Conservation (phyloP, 2,329 filamentous ascomycete genomes). For the Colletotrichum abscissum region DNA sequence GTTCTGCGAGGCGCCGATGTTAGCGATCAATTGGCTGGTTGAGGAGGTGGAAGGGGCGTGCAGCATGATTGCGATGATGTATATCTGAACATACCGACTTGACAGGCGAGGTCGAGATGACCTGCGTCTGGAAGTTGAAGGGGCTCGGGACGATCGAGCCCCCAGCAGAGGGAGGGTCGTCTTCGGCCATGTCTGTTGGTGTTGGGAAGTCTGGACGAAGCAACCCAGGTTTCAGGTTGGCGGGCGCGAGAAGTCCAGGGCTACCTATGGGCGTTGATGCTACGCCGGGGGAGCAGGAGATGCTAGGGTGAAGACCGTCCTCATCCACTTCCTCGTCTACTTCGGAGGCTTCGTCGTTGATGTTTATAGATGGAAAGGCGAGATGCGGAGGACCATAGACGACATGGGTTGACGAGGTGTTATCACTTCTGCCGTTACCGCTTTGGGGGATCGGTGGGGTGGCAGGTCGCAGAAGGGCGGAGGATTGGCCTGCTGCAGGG, state of each 20-base stretch:
- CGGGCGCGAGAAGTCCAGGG: slow-evolving; percentile 30
- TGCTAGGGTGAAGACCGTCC: not conserved
- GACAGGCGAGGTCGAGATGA: slow-evolving; percentile 78
- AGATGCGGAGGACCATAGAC: slow-evolving; percentile 7
- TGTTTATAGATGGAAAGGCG: slow-evolving; percentile 23
- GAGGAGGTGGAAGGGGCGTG: slow-evolving; percentile 7
- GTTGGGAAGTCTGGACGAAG: slow-evolving; percentile 37
- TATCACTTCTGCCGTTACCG: slow-evolving; percentile 21
- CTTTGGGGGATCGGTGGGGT: slow-evolving; percentile 66
- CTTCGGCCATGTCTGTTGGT: slow-evolving; percentile 49
- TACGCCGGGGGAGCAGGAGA: not conserved
- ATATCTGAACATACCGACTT: slow-evolving; percentile 73
- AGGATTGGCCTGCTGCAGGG: slow-evolving; percentile 46
- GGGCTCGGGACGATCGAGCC: slow-evolving; percentile 66
- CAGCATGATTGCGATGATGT: not conserved
- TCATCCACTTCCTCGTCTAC: not conserved
- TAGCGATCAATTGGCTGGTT: slow-evolving; percentile 7
- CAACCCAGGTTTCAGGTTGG: slow-evolving; percentile 12
- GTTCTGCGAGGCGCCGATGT: slow-evolving; percentile 64
- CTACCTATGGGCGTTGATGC: slow-evolving; percentile 36
- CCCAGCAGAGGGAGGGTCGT: slow-evolving; percentile 38
- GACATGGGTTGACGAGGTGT: slow-evolving; percentile 21
- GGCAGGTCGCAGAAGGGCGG: slow-evolving; percentile 68
- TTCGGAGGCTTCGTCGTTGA: slow-evolving; percentile 8
- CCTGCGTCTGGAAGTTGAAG: slow-evolving; percentile 94